These are phyloP conservation scores for Candida boleticola DNA, from an alignment of 805 yeast genomes.

Conservation along the genomic window DNA sequence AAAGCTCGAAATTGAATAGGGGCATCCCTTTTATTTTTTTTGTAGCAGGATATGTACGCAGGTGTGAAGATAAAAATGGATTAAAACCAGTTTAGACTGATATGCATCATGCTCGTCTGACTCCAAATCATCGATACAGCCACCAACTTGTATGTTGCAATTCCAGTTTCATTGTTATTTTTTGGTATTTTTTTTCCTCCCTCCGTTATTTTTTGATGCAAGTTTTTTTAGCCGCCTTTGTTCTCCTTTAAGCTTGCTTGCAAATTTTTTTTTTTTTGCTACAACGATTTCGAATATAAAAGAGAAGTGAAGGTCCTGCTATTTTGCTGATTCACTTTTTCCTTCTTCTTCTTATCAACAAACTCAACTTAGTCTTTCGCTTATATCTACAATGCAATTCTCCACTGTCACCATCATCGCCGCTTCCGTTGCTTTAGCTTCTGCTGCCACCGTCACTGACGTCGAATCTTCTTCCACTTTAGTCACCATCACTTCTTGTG, in stretches of 20 bases:
- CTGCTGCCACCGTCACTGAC: slow-evolving; percentile 28
- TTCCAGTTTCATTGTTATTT: too few relatives aligned
- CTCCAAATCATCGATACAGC: too few relatives aligned
- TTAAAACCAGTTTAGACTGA: too few relatives aligned
- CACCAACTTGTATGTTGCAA: too few relatives aligned
- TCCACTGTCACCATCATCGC: slow-evolving; percentile 40
- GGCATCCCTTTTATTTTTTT: too few relatives aligned
- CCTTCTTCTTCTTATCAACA: neutral
- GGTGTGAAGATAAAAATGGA: too few relatives aligned
- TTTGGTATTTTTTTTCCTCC: slow-evolving; percentile 5
- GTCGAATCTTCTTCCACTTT: slow-evolving; percentile 32
- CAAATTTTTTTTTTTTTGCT: slow-evolving; percentile 6
- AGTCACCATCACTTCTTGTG: slow-evolving; percentile 44
- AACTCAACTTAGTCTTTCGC: slow-evolving; percentile 15
- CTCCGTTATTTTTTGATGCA: slow-evolving; percentile 1
- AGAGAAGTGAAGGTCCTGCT: neutral
- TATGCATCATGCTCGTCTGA: neutral
- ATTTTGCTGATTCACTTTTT: neutral
- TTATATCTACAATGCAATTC: slow-evolving; percentile 42
- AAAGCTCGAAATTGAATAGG: too few relatives aligned
- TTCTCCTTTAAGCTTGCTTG: too few relatives aligned
- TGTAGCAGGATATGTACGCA: too few relatives aligned
- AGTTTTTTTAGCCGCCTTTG: too few relatives aligned
- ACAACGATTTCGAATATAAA: neutral
- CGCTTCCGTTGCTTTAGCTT: slow-evolving; percentile 35